phyloP scores from a whole-genome alignment of 208 protist species.

The Herpetomonas samuelpessoai region DNA sequence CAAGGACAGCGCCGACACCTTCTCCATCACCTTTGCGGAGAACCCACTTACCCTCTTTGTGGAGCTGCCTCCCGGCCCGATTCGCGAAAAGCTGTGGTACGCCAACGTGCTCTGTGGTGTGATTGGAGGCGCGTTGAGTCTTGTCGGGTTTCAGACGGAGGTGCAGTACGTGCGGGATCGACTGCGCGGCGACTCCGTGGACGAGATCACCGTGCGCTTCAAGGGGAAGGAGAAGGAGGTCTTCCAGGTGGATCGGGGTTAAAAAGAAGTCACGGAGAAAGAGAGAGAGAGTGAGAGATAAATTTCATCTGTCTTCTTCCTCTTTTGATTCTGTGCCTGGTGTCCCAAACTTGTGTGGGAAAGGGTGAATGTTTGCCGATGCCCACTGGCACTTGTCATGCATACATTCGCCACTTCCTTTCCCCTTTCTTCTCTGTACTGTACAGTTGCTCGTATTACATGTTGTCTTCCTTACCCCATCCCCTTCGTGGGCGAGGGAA shows the following conservation, averaged over 20 bases:
- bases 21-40: conserved; percentile 93
- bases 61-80: conserved; percentile 93
- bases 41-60: conserved; percentile 97
- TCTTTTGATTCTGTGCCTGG: neutral
- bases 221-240: conserved; percentile 73
- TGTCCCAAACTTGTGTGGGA: too few relatives aligned
- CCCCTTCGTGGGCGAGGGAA: too few relatives aligned
- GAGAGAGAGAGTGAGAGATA: conserved; percentile 10
- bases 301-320: conserved; percentile 5
- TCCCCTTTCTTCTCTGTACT: too few relatives aligned
- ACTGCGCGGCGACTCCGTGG: conserved; percentile 85
- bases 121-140: conserved; percentile 93
- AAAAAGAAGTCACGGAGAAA: conserved; percentile 2
- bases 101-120: conserved; percentile 98
- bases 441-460: too few relatives aligned
- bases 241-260: conserved; percentile 67
- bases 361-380: too few relatives aligned
- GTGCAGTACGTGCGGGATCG: conserved; percentile 78
- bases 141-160: conserved; percentile 90
- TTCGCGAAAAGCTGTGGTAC: conserved; percentile 89
- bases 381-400: too few relatives aligned
- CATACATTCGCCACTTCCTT: too few relatives aligned
- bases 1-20: conserved; percentile 75
- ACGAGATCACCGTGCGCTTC: conserved; percentile 89
- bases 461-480: too few relatives aligned